These are phyloP conservation scores for Populus deltoides DNA, from an alignment of 345 rosid species.

Conservation along the genomic window DNA sequence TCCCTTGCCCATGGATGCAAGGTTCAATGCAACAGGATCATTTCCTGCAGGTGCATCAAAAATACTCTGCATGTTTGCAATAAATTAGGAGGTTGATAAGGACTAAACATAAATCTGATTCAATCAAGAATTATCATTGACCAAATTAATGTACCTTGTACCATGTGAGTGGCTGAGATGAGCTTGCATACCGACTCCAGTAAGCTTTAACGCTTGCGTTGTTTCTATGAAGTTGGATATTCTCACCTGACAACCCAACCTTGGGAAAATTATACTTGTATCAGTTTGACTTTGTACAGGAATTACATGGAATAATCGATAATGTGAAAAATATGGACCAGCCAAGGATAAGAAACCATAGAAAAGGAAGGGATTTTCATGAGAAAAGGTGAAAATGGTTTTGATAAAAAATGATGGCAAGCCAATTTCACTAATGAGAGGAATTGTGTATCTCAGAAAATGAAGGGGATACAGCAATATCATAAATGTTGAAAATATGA, in stretches of 20 bases:
- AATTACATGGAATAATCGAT: background rate
- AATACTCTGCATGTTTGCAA: slow-evolving; percentile 30
- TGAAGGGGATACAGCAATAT: background rate
- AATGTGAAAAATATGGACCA: background rate
- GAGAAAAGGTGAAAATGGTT: background rate
- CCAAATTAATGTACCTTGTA: slow-evolving; percentile 49
- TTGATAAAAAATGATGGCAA: background rate
- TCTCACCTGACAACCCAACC: slow-evolving; percentile 74
- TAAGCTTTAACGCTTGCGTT: slow-evolving; percentile 33
- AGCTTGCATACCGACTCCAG: slow-evolving; percentile 45
- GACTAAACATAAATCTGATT: background rate
- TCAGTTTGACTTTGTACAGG: background rate
- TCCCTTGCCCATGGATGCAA: slow-evolving; percentile 70
- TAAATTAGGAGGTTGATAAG: background rate
- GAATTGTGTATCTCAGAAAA: background rate
- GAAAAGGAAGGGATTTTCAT: background rate
- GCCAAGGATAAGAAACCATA: background rate
- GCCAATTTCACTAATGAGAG: background rate
- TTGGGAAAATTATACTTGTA: slow-evolving; percentile 5
- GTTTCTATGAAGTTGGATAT: slow-evolving; percentile 34
- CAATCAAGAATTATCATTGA: background rate
- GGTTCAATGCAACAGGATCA: slow-evolving; percentile 54
- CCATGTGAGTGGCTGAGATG: slow-evolving; percentile 55
- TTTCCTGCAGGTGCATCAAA: slow-evolving; percentile 54
- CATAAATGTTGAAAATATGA: background rate